Conservation (phyloP, 768 basidiomycete species). For the Trametes meyenii region DNA sequence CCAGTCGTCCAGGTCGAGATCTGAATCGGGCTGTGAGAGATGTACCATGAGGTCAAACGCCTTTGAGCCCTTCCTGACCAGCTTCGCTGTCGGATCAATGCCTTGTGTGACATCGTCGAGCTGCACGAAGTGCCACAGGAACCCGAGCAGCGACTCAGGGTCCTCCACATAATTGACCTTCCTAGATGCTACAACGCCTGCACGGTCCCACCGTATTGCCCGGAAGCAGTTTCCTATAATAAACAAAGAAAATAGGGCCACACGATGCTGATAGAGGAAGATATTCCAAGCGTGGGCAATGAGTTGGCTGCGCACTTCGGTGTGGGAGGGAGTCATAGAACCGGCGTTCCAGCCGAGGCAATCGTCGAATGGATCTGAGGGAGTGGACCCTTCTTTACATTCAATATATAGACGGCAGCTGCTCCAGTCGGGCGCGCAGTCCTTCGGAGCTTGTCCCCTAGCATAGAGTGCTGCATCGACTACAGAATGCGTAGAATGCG, state of each 20-base stretch:
- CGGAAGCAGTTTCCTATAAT: slow-evolving; percentile 1
- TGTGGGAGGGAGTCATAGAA: not conserved
- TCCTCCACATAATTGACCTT: slow-evolving; percentile 1
- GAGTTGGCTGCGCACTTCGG: not conserved
- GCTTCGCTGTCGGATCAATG: slow-evolving; percentile 1
- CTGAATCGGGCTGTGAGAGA: not conserved
- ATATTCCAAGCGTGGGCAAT: not conserved
- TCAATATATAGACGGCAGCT: not conserved
- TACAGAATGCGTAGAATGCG: not conserved
- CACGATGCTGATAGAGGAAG: slow-evolving; percentile 5
- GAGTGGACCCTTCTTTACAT: not conserved
- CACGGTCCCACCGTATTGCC: slow-evolving; percentile 4
- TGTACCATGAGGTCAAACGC: not conserved
- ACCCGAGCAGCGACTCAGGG: not conserved
- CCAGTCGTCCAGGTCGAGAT: not conserved
- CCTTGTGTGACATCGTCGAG: slow-evolving; percentile 4
- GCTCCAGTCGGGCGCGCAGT: not conserved
- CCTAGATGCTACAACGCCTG: not conserved
- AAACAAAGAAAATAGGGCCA: not conserved
- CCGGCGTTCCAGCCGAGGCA: not conserved
- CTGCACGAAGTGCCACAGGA: not conserved
- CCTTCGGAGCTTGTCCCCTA: not conserved
- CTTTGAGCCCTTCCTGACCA: not conserved
- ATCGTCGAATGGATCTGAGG: slow-evolving; percentile 1
- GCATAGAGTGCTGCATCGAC: slow-evolving; percentile 4